Evolutionary conservation across 2,329 filamentous ascomycete genomes (phyloP).

Genomic region (Fusarium setosum): DNA sequence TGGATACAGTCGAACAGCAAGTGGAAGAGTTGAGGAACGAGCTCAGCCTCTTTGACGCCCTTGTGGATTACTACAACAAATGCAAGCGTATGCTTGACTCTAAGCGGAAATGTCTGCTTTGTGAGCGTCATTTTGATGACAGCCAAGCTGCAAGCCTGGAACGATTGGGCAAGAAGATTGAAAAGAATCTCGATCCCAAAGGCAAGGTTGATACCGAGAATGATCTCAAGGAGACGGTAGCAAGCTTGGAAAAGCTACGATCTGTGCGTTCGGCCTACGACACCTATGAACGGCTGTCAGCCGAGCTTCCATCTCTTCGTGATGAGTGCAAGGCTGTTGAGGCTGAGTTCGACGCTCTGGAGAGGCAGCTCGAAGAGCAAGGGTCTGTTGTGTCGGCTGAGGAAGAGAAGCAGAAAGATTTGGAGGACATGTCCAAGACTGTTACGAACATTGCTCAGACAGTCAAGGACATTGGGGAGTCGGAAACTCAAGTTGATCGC

Average conservation of each 20-base stretch:
- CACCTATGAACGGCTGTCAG: slow-evolving; percentile 75
- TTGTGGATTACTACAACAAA: slow-evolving; percentile 77
- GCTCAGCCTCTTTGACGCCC: slow-evolving; percentile 73
- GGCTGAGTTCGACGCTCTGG: slow-evolving; percentile 68
- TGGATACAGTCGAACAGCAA: slow-evolving; percentile 65
- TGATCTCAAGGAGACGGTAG: slow-evolving; percentile 64
- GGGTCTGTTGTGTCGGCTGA: slow-evolving; percentile 75
- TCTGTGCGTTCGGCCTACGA: slow-evolving; percentile 77
- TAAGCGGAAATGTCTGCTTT: slow-evolving; percentile 81
- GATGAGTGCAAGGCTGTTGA: slow-evolving; percentile 72
- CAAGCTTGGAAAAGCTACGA: slow-evolving; percentile 68
- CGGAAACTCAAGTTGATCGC: slow-evolving; percentile 79
- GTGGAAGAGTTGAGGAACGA: slow-evolving; percentile 72
- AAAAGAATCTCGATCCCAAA: slow-evolving; percentile 70
- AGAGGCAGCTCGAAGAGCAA: slow-evolving; percentile 72
- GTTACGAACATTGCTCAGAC: slow-evolving; percentile 81
- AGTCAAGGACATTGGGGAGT: slow-evolving; percentile 76
- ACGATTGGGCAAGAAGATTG: slow-evolving; percentile 75
- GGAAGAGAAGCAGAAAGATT: slow-evolving; percentile 74
- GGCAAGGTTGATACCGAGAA: slow-evolving; percentile 71
- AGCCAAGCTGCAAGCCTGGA: slow-evolving; percentile 66
- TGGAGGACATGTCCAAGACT: slow-evolving; percentile 81
- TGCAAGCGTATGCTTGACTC: slow-evolving; percentile 74
- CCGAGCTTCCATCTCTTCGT: slow-evolving; percentile 77
- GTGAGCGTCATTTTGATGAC: slow-evolving; percentile 75